Conservation (phyloP, 352 stramenopile species). For the Phytophthora constricta region DNA sequence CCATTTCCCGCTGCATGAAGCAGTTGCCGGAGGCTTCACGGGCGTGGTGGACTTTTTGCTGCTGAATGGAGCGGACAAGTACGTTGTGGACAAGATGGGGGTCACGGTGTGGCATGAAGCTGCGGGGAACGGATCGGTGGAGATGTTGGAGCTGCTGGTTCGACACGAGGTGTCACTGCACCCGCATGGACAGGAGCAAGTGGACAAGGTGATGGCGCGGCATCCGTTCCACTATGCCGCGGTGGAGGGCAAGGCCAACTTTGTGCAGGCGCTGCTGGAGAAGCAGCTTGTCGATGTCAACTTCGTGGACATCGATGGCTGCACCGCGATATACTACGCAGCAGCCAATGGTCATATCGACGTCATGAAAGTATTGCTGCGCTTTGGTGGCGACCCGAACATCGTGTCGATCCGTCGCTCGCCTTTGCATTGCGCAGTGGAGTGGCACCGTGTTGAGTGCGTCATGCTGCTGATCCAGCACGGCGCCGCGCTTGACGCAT, state of each 20-base stretch:
- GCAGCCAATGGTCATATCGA: conserved; percentile 65
- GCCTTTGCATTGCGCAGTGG: conserved; percentile 76
- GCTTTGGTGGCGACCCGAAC: conserved; percentile 56
- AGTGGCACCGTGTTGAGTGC: conserved; percentile 74
- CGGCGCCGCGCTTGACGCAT: conserved; percentile 31
- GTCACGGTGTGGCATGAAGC: conserved; percentile 86
- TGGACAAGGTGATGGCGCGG: conserved; percentile 82
- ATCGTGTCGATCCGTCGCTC: conserved; percentile 65
- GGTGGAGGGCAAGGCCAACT: conserved; percentile 67
- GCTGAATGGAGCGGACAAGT: conserved; percentile 63
- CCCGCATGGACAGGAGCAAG: conserved; percentile 43
- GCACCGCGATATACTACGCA: conserved; percentile 79
- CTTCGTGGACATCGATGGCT: conserved; percentile 65
- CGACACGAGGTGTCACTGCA: conserved; percentile 56
- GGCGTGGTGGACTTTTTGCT: conserved; percentile 59
- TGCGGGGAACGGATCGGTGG: conserved; percentile 60
- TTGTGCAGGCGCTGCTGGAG: conserved; percentile 60
- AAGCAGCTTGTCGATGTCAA: conserved; percentile 71
- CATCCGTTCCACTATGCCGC: conserved; percentile 85
- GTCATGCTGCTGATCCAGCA: conserved; percentile 59
- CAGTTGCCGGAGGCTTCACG: conserved; percentile 61
- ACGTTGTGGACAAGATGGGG: conserved; percentile 77
- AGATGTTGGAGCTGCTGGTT: conserved; percentile 68
- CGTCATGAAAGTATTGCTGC: conserved; percentile 60
- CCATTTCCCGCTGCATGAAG: conserved; percentile 72